Base-by-base conservation (phyloP, 169 alveolate genomes). In the Plasmodium malariae region DNA sequence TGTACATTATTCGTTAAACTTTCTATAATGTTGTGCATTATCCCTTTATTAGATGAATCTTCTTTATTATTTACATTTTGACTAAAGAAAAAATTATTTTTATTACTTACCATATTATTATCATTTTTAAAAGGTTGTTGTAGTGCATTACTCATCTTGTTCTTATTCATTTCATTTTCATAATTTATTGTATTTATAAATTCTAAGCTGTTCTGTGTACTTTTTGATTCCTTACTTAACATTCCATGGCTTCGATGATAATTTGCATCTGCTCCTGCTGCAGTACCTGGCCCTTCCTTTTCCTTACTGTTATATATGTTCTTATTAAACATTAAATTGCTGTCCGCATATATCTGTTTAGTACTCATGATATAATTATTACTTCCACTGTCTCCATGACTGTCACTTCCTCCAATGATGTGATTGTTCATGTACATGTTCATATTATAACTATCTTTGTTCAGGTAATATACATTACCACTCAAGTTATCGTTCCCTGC, bases 1-100 rank as follows among this genome's bases (percentile, higher is more conserved):
- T 80, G 55, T 12, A 17, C 57, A 65, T 67, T 54, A 28, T 30
- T 80, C 17, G 90, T 65, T 36, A 80, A 59, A 12, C 63, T 80
- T 30, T 80, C 83, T 65, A 80, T 65, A 48, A 80, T 63, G 17
- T 80, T 76, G 3, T 76, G 78, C 14, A 76, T 34, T 4, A 76
- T 76, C 2, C 89, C 89, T 62, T 62, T 76, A 30, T 21, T 40
- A 1, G 17, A 3, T 30, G 34, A 2, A 0, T 49, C 30, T 28
- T 55, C 51, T 32, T 12, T 24, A 37, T 3, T 17, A 43, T 26
- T 37, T 5, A 11, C 36, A 45, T 40, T 21, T 19, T 49, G 32
- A 9, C 51, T 59, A 24, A 3, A 26, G 9, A 17, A 19, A 7
- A 7, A 17, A n/a, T 28, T 17, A 34, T 11, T 11, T 14, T 21